These are phyloP conservation scores for Gaultheria prostrata DNA, from an alignment of 148 eudicot genomes.

Conservation along the genomic window DNA sequence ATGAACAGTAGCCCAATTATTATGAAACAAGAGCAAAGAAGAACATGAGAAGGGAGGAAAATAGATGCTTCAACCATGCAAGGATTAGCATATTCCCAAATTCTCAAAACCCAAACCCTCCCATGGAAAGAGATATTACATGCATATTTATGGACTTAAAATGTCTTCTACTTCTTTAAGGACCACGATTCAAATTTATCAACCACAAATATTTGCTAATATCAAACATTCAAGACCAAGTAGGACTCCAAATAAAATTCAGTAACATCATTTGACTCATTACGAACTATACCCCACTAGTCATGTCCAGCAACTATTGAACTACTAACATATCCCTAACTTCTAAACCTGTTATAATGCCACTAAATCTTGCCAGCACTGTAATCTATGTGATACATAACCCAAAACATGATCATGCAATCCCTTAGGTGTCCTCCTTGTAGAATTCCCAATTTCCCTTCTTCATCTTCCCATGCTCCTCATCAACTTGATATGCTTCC, in stretches of 20 bases:
- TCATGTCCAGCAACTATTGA: neutral
- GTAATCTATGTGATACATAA: neutral
- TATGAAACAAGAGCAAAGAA: neutral
- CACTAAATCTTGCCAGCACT: constrained; percentile 7
- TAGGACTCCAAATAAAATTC: neutral
- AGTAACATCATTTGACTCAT: neutral
- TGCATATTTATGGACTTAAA: neutral
- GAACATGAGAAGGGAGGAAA: neutral
- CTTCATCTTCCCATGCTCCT: neutral
- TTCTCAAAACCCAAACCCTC: neutral
- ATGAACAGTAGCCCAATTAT: neutral
- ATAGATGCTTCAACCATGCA: neutral
- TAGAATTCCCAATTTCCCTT: neutral
- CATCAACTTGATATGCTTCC: neutral
- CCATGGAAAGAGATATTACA: neutral
- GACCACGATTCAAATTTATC: neutral
- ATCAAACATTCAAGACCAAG: neutral
- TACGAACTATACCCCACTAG: neutral
- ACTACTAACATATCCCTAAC: neutral
- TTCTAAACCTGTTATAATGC: constrained; percentile 1
- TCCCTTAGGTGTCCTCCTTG: neutral
- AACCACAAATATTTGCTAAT: neutral
- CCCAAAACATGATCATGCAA: neutral
- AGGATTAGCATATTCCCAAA: neutral
- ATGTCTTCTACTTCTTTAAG: neutral